Base-by-base conservation (phyloP, 495 filamentous ascomycete species). In the Jackrogersella multiformis region DNA sequence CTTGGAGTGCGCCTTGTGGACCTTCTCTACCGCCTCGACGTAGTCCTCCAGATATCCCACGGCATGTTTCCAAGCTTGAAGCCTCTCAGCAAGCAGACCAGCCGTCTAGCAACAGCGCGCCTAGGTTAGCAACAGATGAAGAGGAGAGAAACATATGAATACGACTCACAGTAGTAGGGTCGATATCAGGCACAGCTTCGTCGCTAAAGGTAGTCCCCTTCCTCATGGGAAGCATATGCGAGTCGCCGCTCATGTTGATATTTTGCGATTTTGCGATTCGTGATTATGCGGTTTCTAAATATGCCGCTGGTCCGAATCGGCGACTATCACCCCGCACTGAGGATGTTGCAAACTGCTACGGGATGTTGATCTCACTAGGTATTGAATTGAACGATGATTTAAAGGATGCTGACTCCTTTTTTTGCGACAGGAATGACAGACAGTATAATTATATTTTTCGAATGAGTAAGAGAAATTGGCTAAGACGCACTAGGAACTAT, bases 31-130 rank as follows among this genome's bases (percentile, higher is more conserved):
- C 9, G 88, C 87, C 36, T 79, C 76, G 64, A 99, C 85, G 74
- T 97, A 99, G 51, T 94, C 91, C 77, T 97, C 93, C 24, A 99
- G 79, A 74, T 97, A 94, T 54, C 81, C 90, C 55, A 92, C 90
- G 64, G 92, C 92, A 75, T 99, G 96, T 73, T 97, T 99, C 91
- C 92, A 99, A 32, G 96, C 96, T 66, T 88, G 88, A 56, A 98
- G 83, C 56, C 95, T 88, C 78, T 98, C 90, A 16, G 89, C 80
- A 52, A 99, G 87, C 21, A 97, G 82, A 55, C 85, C 88, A 38
- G 90, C 88, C 10, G 90, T 90, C 86, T 94, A 13, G 62, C 3
- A 49, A 26, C 35, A 20, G 18, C 13, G 36, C 36, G 15, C 42
- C 35, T 9, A 55, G 57, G 41, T 72, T 68, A 48, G 62, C 52